Evolutionary conservation across 768 basidiomycete genomes (phyloP).

Genomic region (Lanmaoa rubissima): DNA sequence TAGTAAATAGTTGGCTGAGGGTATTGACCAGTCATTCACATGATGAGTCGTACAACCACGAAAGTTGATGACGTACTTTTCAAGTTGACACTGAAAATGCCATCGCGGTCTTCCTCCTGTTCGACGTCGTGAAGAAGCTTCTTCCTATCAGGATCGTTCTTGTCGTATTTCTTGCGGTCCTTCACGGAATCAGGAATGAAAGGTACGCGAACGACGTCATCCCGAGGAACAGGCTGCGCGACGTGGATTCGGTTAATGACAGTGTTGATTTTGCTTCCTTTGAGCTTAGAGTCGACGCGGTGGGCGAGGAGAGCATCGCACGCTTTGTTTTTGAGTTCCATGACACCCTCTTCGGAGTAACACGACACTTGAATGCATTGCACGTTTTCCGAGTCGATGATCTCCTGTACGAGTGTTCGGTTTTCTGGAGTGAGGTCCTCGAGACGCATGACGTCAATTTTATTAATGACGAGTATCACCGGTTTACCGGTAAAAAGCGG

Average conservation of each 20-base stretch:
- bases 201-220: constrained; percentile 83
- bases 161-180: constrained; percentile 79
- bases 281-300: constrained; percentile 91
- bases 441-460: constrained; percentile 89
- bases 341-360: constrained; percentile 96
- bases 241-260: constrained; percentile 97
- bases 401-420: constrained; percentile 81
- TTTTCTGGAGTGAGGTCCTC: constrained; percentile 79
- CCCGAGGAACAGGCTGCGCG: constrained; percentile 84
- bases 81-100: constrained; percentile 87
- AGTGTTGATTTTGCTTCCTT: constrained; percentile 88
- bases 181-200: constrained; percentile 88
- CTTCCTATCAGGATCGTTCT: constrained; percentile 75
- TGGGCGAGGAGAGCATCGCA: constrained; percentile 95
- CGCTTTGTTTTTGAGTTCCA: constrained; percentile 92
- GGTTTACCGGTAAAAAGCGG: constrained; percentile 95
- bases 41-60: background rate
- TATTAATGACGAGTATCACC: constrained; percentile 93
- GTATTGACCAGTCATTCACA: constrained; percentile 3
- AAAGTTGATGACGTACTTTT: constrained; percentile 54
- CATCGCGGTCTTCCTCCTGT: constrained; percentile 82
- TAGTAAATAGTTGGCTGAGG: constrained; percentile 84
- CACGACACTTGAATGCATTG: constrained; percentile 85
- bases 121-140: constrained; percentile 80
- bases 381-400: constrained; percentile 72